Conservation (phyloP, 2,329 filamentous ascomycete genomes). For the Diplodia seriata region DNA sequence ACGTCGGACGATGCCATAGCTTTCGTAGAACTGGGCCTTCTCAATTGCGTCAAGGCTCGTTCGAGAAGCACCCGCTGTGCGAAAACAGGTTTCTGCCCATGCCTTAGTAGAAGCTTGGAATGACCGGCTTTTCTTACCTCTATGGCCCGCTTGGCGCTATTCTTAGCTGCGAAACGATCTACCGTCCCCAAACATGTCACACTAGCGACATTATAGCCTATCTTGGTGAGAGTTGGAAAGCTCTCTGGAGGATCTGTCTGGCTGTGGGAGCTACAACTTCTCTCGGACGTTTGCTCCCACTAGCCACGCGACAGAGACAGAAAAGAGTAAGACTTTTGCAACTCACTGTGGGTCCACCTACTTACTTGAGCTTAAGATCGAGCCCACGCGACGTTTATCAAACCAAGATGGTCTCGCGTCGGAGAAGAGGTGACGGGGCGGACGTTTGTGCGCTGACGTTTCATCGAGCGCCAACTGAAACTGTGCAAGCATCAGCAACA, state of each 20-base stretch:
- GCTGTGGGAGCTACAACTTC: too few species aligned
- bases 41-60: too few species aligned
- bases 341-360: not conserved
- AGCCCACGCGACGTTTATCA: constrained; percentile 6
- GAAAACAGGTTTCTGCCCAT: not conserved
- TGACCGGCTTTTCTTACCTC: not conserved
- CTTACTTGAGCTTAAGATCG: not conserved
- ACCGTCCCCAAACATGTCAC: too few species aligned
- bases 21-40: not conserved
- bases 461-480: constrained; percentile 16
- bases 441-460: not conserved
- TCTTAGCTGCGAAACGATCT: too few species aligned
- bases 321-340: not conserved
- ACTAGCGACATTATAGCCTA: too few species aligned
- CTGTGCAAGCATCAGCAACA: constrained; percentile 5
- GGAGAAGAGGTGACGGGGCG: not conserved
- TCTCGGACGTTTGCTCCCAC: not conserved
- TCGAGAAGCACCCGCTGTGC: not conserved
- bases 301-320: not conserved
- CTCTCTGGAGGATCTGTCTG: too few species aligned
- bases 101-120: constrained; percentile 8
- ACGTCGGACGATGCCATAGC: not conserved
- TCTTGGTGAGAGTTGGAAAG: too few species aligned
- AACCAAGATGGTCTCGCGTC: constrained; percentile 8
- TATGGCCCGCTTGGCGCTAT: too few species aligned